These are phyloP conservation scores for Colletotrichum chlorophyti DNA, from an alignment of 2,329 filamentous ascomycete species.

Conservation along the genomic window DNA sequence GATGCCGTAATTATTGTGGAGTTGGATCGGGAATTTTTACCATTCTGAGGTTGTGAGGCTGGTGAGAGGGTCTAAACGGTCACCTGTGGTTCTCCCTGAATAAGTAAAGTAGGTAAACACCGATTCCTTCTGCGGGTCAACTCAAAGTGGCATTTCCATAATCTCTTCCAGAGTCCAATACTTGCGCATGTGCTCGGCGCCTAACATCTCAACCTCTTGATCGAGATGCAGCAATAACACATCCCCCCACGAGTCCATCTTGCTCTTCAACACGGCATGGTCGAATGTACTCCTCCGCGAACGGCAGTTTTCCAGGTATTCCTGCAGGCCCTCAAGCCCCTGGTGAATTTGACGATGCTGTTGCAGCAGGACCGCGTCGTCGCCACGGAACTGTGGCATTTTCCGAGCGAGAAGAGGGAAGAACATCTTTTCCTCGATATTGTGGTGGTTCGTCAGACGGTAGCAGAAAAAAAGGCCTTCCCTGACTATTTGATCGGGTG, in stretches of 20 bases:
- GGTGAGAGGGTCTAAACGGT: neutral
- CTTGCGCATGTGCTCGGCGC: slow-evolving; percentile 85
- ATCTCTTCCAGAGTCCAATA: slow-evolving; percentile 84
- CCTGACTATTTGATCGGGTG: slow-evolving; percentile 71
- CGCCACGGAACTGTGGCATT: slow-evolving; percentile 76
- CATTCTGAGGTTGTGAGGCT: neutral
- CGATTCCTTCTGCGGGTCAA: neutral
- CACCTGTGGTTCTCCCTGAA: no score
- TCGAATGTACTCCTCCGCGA: slow-evolving; percentile 66
- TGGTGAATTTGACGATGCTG: slow-evolving; percentile 83
- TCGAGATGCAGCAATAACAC: slow-evolving; percentile 85
- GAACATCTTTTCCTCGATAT: slow-evolving; percentile 80
- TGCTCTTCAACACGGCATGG: slow-evolving; percentile 64
- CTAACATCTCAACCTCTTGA: slow-evolving; percentile 79
- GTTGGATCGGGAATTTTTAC: neutral
- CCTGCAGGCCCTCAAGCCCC: slow-evolving; percentile 71
- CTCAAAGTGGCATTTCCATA: slow-evolving; percentile 69
- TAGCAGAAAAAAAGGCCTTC: slow-evolving; percentile 72
- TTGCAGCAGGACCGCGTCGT: slow-evolving; percentile 64
- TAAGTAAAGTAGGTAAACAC: no score
- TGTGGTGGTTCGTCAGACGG: slow-evolving; percentile 77
- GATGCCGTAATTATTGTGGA: neutral
- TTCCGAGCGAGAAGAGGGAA: slow-evolving; percentile 79
- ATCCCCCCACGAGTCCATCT: slow-evolving; percentile 79
- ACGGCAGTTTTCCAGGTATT: slow-evolving; percentile 69